Conservation (phyloP, 1,284 basidiomycete genomes). For the Violaceomyces palustris region DNA sequence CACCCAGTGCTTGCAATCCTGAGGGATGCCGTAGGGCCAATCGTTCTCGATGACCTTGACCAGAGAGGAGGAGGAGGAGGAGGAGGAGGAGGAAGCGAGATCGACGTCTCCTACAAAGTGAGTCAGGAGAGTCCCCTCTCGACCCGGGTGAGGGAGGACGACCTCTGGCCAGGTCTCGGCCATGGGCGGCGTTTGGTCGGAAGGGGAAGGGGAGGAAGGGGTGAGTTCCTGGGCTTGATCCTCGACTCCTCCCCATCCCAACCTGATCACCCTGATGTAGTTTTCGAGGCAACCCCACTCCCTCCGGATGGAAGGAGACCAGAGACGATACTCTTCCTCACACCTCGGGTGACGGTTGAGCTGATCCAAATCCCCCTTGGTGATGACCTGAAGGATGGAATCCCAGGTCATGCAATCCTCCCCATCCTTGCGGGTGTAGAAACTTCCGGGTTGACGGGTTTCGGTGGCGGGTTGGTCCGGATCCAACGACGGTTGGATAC, state of each 20-base stretch:
- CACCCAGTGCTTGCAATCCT: constrained; percentile 27
- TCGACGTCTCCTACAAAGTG: constrained; percentile 26
- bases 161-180: constrained; percentile 24
- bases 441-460: too few species aligned
- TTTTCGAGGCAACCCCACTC: constrained; percentile 28
- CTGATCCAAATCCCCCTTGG: constrained; percentile 32
- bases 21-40: constrained; percentile 45
- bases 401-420: constrained; percentile 26
- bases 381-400: constrained; percentile 10
- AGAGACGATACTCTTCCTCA: constrained; percentile 32
- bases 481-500: too few species aligned
- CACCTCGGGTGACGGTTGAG: constrained; percentile 27
- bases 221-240: too few species aligned
- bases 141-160: constrained; percentile 7
- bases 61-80: too few species aligned
- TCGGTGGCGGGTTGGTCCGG: too few species aligned
- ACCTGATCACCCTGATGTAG: constrained; percentile 29
- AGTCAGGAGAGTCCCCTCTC: background rate
- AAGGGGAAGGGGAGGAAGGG: too few species aligned
- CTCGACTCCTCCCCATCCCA: constrained; percentile 32
- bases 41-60: constrained; percentile 35
- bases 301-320: constrained; percentile 9
- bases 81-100: too few species aligned
- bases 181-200: too few species aligned
- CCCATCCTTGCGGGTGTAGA: too few species aligned